Evolutionary conservation across 2,329 filamentous ascomycete genomes (phyloP), one percentile per base, ranked within the genome.

Genomic region (Pezizomycotina sp.): DNA sequence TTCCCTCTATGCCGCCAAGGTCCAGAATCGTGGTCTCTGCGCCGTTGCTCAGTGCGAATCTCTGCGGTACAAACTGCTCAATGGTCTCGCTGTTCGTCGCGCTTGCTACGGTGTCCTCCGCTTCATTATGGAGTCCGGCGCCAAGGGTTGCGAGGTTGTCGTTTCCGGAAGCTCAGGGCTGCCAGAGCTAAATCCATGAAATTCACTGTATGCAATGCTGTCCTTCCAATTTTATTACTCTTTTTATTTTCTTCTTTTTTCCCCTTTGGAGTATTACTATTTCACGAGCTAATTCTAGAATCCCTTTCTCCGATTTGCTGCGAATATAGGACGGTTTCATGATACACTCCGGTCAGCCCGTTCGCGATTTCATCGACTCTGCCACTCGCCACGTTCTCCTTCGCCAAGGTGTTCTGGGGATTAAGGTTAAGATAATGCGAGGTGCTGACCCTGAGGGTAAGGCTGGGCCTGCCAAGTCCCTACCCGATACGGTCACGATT

Each of bases 401-500:
- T 65, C 81, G 91, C 68, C 89, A 98, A 73, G 89, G 89, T 80
- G 89, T 98, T 53, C 72, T 98, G 53, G 89, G 89, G 69, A 98
- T 98, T 71, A 98, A 98, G 77, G 89, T 98, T 66, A 98, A 98
- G 84, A 98, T 98, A 70, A 98, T 98, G 89, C 84, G 91, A 63
- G 89, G 89, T 61, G 89, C 82, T 56, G 89, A 98, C 71, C 89
- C 89, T 62, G 83, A 95, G 68, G 89, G 89, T 76, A 98, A 98
- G 77, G 75, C 82, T 58, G 83, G 89, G 54, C 84, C 86, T 56
- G 81, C 84, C 68, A 93, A 95, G 76, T 76, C 83, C 53, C 81
- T 98, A 51, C 89, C 89, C 55, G 89, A 98, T 64, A 82, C 83
- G 62, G 89, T 98, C 64, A 95, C 86, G 63, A 89, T 98, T 67